Evolutionary conservation across 768 basidiomycete species (phyloP).

Genomic region (Xerocomellus amylosporus): DNA sequence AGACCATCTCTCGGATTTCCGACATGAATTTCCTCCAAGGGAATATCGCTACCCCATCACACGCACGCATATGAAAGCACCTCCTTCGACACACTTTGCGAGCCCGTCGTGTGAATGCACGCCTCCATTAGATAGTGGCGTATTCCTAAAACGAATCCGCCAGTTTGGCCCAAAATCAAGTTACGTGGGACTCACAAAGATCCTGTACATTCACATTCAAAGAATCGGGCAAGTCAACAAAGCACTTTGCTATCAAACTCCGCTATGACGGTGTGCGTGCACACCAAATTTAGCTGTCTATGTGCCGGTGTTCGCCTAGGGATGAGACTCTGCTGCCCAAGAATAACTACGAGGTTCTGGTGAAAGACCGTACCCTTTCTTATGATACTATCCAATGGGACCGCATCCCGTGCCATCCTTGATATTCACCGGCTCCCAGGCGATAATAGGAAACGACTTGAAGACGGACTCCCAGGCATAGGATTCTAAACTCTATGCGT

Average conservation of each 20-base stretch:
- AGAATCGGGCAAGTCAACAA: not conserved
- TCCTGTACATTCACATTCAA: not conserved
- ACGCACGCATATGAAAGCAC: slow-evolving; percentile 19
- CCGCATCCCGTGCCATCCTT: not conserved
- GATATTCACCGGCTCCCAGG: slow-evolving; percentile 19
- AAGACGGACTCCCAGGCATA: slow-evolving; percentile 23
- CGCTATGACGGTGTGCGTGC: slow-evolving; percentile 1
- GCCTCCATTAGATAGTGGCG: slow-evolving; percentile 16
- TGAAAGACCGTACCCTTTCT: not conserved
- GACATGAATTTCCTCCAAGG: not conserved
- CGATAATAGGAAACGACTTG: slow-evolving; percentile 7
- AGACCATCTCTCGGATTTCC: not conserved
- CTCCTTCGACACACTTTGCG: not conserved
- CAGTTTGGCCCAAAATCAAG: not conserved
- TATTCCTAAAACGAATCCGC: slow-evolving; percentile 6
- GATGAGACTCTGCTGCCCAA: slow-evolving; percentile 2
- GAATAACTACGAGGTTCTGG: slow-evolving; percentile 9
- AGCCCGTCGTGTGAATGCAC: slow-evolving; percentile 23
- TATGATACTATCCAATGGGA: slow-evolving; percentile 5
- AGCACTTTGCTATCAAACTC: slow-evolving; percentile 5
- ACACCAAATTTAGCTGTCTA: not conserved
- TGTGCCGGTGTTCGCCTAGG: slow-evolving; percentile 9
- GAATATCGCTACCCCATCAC: slow-evolving; percentile 2
- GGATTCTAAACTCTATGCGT: slow-evolving; percentile 11
- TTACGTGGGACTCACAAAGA: slow-evolving; percentile 1